Conservation (phyloP, 1,284 basidiomycete genomes). For the Malassezia caprae region DNA sequence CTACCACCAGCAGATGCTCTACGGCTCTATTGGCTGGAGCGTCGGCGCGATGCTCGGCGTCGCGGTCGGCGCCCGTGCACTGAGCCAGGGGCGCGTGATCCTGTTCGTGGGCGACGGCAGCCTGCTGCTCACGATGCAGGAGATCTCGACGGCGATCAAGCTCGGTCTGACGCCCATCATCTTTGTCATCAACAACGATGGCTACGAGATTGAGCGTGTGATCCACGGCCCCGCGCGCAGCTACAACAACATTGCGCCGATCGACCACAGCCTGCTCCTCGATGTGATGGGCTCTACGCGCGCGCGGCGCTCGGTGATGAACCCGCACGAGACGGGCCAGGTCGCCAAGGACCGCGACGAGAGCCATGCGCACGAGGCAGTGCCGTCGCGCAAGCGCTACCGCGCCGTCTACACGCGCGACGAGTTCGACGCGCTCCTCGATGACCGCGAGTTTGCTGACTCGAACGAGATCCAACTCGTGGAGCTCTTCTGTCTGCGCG, state of each 20-base stretch:
- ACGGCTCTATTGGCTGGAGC: conserved; percentile 78
- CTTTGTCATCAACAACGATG: conserved; percentile 78
- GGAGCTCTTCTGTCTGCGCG: conserved; percentile 2
- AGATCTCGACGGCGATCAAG: conserved; percentile 65
- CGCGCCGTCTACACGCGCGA: conserved; percentile 59
- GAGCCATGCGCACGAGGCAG: conserved; percentile 51
- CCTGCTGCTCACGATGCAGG: conserved; percentile 53
- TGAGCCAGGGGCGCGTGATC: conserved; percentile 56
- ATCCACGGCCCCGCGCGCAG: conserved; percentile 58
- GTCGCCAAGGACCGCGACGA: background rate
- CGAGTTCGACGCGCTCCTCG: conserved; percentile 59
- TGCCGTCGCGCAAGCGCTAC: conserved; percentile 54
- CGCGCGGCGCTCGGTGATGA: conserved; percentile 39
- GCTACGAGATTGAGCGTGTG: conserved; percentile 64
- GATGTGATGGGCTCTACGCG: conserved; percentile 45
- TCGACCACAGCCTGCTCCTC: conserved; percentile 25
- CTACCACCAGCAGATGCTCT: conserved; percentile 56
- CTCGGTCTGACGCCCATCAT: conserved; percentile 63
- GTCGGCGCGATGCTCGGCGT: conserved; percentile 63
- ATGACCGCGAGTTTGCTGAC: conserved; percentile 44
- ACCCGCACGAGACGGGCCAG: background rate
- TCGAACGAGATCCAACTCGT: conserved; percentile 3
- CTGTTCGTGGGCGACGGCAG: conserved; percentile 66
- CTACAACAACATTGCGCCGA: conserved; percentile 39
- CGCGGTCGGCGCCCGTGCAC: conserved; percentile 57